A percentile compares a stretch with the other conserved stretches of the same genome.
Evolutionary conservation across 169 alveolate species (phyloP).

Genomic region (Plasmodium knowlesi): DNA sequence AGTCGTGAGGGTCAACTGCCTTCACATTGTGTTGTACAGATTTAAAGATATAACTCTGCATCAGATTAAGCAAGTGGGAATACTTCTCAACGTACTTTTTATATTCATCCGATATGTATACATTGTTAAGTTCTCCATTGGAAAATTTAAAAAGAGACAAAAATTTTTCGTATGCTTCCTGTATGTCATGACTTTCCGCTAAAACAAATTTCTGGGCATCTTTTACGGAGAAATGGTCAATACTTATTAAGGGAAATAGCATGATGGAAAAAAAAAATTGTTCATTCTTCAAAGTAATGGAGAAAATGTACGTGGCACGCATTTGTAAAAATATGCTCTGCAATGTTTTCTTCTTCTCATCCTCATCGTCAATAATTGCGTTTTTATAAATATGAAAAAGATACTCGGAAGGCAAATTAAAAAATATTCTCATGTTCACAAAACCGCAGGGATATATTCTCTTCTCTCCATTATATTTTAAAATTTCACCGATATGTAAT

Average conservation of each 20-base stretch:
- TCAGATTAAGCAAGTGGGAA: slow-evolving; percentile 6
- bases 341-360: slow-evolving; percentile 19
- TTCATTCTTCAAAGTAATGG: slow-evolving; percentile 44
- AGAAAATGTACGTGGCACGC: slow-evolving; percentile 59
- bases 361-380: slow-evolving; percentile 14
- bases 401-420: slow-evolving; percentile 58
- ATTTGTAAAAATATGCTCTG: slow-evolving; percentile 56
- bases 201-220: slow-evolving; percentile 54
- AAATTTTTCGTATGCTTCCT: slow-evolving; percentile 29
- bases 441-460: slow-evolving; percentile 80
- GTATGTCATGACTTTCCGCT: slow-evolving; percentile 65
- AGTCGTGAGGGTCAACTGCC: slow-evolving; percentile 26
- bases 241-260: slow-evolving; percentile 37
- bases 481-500: slow-evolving; percentile 77
- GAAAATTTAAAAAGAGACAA: slow-evolving; percentile 18
- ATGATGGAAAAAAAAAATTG: slow-evolving; percentile 42
- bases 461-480: slow-evolving; percentile 76
- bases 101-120: slow-evolving; percentile 21
- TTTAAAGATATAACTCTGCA: slow-evolving; percentile 37
- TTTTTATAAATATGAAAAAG: slow-evolving; percentile 32
- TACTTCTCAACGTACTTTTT: slow-evolving; percentile 4
- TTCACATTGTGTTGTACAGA: slow-evolving; percentile 29
- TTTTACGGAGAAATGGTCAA: slow-evolving; percentile 50
- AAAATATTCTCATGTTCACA: slow-evolving; percentile 77
- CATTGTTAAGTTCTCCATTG: neutral